Conservation (phyloP, 2,329 filamentous ascomycete genomes). For the Pleoardoris graminearum region DNA sequence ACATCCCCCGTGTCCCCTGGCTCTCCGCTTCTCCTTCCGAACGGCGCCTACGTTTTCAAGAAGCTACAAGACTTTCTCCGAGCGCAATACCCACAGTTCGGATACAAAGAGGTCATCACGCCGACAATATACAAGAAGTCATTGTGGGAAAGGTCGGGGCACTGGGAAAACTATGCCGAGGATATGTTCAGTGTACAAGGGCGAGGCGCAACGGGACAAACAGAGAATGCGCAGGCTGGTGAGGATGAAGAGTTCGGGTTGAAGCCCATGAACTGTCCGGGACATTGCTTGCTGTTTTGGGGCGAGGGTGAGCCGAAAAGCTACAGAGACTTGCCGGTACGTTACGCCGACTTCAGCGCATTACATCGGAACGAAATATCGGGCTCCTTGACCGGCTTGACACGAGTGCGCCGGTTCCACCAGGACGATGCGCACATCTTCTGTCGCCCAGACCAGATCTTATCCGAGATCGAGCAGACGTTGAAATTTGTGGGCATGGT, state of each 20-base stretch:
- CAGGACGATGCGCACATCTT: slow-evolving; percentile 94
- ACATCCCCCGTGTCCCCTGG: slow-evolving; percentile 80
- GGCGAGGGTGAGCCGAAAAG: slow-evolving; percentile 71
- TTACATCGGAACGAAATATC: slow-evolving; percentile 87
- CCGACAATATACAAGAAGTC: slow-evolving; percentile 90
- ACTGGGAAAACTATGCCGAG: slow-evolving; percentile 86
- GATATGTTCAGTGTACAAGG: slow-evolving; percentile 85
- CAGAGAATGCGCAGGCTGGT: slow-evolving; percentile 51
- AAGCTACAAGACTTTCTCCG: slow-evolving; percentile 80
- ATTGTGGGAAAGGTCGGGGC: slow-evolving; percentile 82
- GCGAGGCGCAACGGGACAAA: slow-evolving; percentile 52
- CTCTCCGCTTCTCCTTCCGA: slow-evolving; percentile 81
- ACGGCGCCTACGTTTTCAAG: slow-evolving; percentile 81
- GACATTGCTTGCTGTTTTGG: slow-evolving; percentile 82
- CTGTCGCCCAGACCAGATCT: slow-evolving; percentile 75
- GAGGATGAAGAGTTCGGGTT: slow-evolving; percentile 77
- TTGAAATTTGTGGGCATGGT: slow-evolving; percentile 74
- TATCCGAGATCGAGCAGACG: slow-evolving; percentile 72
- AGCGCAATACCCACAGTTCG: slow-evolving; percentile 80
- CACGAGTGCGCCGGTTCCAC: slow-evolving; percentile 82
- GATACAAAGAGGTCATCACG: slow-evolving; percentile 86
- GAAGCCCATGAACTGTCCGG: slow-evolving; percentile 93
- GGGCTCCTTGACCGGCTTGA: slow-evolving; percentile 78
- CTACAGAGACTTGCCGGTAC: slow-evolving; percentile 79
- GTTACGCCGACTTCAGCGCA: slow-evolving; percentile 85